Evolutionary conservation across 2,329 filamentous ascomycete genomes (phyloP), one percentile per base, ranked within the genome.

Genomic region (Phyllosticta paracitricarpa): DNA sequence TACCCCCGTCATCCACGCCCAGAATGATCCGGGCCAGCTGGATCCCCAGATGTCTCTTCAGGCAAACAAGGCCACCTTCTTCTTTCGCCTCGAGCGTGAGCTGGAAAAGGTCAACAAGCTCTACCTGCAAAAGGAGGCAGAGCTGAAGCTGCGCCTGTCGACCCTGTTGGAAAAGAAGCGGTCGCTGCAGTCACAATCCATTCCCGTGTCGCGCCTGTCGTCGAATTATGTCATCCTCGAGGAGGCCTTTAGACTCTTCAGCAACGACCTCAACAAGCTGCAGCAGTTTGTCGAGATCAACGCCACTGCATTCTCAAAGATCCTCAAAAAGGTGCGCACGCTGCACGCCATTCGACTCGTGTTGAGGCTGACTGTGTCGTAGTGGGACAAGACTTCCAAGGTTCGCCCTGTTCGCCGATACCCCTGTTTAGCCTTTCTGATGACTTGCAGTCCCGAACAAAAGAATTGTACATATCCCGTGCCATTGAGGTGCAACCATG

Each of bases 321-420:
- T 99, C 63, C 79, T 99, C 65, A 99, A 99, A 78, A 99, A 99
- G 82, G 84, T 86, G 70, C 63, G 78, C 73, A 62, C 17, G 61
- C 58, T 56, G 19, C 52, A 40, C 26, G 35, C n/a, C 30, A 40
- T 52, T 30, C 33, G 57, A 48, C 54, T 30, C 22, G 19, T 51
- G 4, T 28, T 33, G 24, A 22, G 19, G 35, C 35, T 79, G 69
- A 77, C 76, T 57, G 65, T 61, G 65, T 54, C 62, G 59, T 71
- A 86, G 84, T 99, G 94, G 94, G 94, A 99, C 77, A 99, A 99
- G 83, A 97, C 92, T 1, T 97, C 93, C 67, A 99, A 97, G 82
- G 84, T 86, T 72, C 66, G 40, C 40, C 40, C 40, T 19, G 40
- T n/a, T 48, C 40, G 74, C 54, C 48, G 9, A 56, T 68, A 61